Evolutionary conservation across 2,329 filamentous ascomycete genomes (phyloP), one percentile per base, ranked within the genome.

Genomic region (Verticillium alfalfae): DNA sequence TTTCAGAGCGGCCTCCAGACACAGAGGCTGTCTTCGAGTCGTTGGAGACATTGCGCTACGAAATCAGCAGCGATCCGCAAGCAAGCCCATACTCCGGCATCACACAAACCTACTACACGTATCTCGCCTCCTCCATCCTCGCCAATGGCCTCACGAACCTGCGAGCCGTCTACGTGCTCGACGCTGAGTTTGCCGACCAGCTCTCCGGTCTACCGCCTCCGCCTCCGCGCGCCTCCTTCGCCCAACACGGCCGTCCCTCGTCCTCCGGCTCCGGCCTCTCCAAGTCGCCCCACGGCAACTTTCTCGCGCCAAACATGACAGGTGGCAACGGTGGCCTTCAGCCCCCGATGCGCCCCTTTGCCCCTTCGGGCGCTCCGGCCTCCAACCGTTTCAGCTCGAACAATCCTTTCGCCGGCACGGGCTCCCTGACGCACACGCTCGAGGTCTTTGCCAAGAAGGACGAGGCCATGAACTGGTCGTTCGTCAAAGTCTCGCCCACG

Each of bases 41-140:
- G 16, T 83, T 98, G 22, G 78, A 81, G 66, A 89, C 86, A 2
- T 79, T 98, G 15, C 89, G 94, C 68, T 97, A 88, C 71, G 94
- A 97, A 75, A 91, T 98, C 71, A 89, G 86, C 12, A 82, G 86
- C 3, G 79, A 79, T 10, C 76, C 84, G 0, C 73, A 79, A 4
- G 78, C 84, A 0, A 84, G 86, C 26, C 81, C 87, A 12, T 89
- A 86, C 63, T 76, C 80, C 9, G 80, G 75, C 64, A 77, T 83
- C 31, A 83, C 83, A 0, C 75, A 79, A 10, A 83, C 83, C 18
- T 96, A 97, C 77, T 96, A 97, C 75, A 85, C 86, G 64, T 97
- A 97, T 74, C 85, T 98, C 22, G 88, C 92, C 34, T 85, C 85
- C n/a, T 96, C 92, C 0, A 84, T 98, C 37, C 85, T 95, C 63